Conservation (phyloP, 345 rosid genomes). For the Murraya koenigii region DNA sequence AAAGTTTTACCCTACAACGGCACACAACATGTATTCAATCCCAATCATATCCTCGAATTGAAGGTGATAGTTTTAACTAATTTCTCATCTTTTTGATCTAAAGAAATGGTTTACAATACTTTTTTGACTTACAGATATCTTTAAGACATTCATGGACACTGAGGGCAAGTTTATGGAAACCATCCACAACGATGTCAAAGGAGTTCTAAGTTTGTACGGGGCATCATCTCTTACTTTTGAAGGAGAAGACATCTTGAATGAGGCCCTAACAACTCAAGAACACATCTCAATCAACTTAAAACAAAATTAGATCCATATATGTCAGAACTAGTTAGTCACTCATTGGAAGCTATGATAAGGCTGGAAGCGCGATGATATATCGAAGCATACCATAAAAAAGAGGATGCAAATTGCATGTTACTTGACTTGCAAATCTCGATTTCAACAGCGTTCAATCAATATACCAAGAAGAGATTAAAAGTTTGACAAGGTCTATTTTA, state of each 20-base stretch:
- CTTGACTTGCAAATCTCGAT: slow-evolving; percentile 40
- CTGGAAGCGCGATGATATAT: slow-evolving; percentile 38
- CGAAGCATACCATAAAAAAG: slow-evolving; percentile 17
- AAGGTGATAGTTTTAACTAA: neutral
- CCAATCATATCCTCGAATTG: neutral
- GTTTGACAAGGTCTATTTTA: slow-evolving; percentile 23
- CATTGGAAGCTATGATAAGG: slow-evolving; percentile 33
- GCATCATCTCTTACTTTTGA: slow-evolving; percentile 36
- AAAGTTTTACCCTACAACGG: neutral
- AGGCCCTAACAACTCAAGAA: slow-evolving; percentile 13
- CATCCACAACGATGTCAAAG: slow-evolving; percentile 19
- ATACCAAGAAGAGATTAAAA: slow-evolving; percentile 33
- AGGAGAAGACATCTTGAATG: slow-evolving; percentile 35
- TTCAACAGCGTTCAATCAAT: slow-evolving; percentile 40
- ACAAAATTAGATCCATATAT: neutral
- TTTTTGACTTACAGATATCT: slow-evolving; percentile 25
- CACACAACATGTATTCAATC: neutral
- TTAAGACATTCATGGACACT: slow-evolving; percentile 26
- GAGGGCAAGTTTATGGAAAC: slow-evolving; percentile 16
- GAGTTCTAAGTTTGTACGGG: slow-evolving; percentile 40
- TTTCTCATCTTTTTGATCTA: too few species aligned
- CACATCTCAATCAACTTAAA: slow-evolving; percentile 13
- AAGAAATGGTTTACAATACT: too few species aligned
- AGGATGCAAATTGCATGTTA: neutral
- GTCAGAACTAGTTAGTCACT: slow-evolving; percentile 23